Conservation (phyloP, 2,329 filamentous ascomycete species). For the Aspergillus spinulosporus region DNA sequence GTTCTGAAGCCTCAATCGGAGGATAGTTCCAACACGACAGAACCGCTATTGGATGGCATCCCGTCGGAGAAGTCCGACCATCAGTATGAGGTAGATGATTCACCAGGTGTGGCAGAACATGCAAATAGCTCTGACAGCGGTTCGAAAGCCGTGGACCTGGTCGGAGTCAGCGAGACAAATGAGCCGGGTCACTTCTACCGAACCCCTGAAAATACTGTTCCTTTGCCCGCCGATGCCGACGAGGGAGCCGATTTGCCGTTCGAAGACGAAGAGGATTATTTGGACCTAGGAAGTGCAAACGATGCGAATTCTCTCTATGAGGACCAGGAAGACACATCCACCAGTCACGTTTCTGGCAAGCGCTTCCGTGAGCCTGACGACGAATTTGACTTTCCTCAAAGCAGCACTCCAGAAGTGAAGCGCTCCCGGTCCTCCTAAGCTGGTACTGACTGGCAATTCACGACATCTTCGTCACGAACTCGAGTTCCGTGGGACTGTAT, state of each 20-base stretch:
- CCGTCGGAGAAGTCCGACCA: conserved; percentile 15
- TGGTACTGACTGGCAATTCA: conserved; percentile 1
- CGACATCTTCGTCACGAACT: not conserved
- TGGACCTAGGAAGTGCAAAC: conserved; percentile 36
- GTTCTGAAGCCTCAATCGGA: conserved; percentile 18
- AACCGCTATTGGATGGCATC: conserved; percentile 22
- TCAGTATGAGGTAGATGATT: conserved; percentile 29
- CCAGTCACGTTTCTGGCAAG: conserved; percentile 31
- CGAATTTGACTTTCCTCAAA: conserved; percentile 32
- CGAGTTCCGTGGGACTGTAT: no score
- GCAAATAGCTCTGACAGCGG: conserved; percentile 29
- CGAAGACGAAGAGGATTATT: conserved; percentile 42
- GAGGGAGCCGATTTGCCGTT: conserved; percentile 28
- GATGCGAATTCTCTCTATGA: conserved; percentile 26
- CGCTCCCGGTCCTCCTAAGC: conserved; percentile 52
- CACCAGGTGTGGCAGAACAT: conserved; percentile 37
- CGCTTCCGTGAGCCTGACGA: conserved; percentile 40
- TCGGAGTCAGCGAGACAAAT: conserved; percentile 16
- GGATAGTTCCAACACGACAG: conserved; percentile 22
- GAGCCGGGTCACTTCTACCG: conserved; percentile 21
- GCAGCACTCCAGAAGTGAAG: conserved; percentile 48
- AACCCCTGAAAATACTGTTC: conserved; percentile 20
- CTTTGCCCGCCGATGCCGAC: conserved; percentile 13
- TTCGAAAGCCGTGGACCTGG: conserved; percentile 12
- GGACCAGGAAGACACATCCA: conserved; percentile 22